Evolutionary conservation across 495 filamentous ascomycete species (phyloP), one percentile per base, ranked within the genome.

Genomic region (Coniosporium apollinis): DNA sequence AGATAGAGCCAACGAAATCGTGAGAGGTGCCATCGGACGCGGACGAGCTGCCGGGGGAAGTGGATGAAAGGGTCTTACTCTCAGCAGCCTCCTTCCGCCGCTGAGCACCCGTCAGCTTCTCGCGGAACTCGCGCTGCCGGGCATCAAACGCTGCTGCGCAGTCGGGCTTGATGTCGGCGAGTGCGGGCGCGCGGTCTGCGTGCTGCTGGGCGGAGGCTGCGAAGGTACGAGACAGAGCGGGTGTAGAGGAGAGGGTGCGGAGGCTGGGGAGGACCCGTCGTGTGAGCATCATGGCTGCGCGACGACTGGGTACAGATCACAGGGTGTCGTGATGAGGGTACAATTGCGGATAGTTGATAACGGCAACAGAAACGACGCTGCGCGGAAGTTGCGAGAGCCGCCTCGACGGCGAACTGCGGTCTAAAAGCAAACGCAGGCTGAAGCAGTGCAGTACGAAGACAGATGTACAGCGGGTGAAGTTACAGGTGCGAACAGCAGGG

Each of bases 61-160:
- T 47, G 41, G 59, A 61, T 45, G 54, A 47, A 57, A 59, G 56
- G 56, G 59, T 76, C 71, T 75, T 66, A 86, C 81, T 85, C 64
- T 82, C 79, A 80, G 79, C 72, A 66, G 76, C 67, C 67, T 81
- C 73, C 67, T 67, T 71, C 55, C 61, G 63, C 61, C 70, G 79
- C 56, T 81, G 69, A 54, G 72, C 74, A 53, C 74, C 70, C 45
- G 74, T 70, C 38, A 93, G 61, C 58, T 81, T 65, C 56, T 83
- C 76, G 48, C 89, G 77, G 63, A 94, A 97, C 50, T 77, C 69
- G 50, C 75, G 76, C 62, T 92, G 86, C 44, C 74, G 74, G 28
- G 69, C 62, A 51, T 78, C 78, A 68, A 94, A 97, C 22, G 67
- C 61, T 22, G 72, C 62, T 26, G 74, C 76, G 29, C 71, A 69